A percentile compares a stretch with the other conserved stretches of the same genome.
phyloP scores from a whole-genome alignment of 2,329 filamentous ascomycete genomes.

The Diaporthe vaccinii region DNA sequence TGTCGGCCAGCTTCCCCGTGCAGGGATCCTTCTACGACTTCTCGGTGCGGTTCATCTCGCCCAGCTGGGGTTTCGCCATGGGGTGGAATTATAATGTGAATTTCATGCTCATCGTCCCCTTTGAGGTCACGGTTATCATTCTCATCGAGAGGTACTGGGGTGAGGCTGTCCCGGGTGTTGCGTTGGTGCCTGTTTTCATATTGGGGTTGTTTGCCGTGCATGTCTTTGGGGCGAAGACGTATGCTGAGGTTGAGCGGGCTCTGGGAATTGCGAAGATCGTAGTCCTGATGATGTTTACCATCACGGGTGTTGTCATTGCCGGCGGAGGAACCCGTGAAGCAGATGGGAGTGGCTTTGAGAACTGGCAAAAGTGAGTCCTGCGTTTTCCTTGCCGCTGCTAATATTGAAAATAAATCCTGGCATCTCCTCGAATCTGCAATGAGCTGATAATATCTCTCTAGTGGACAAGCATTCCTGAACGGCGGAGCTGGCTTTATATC shows the following conservation, averaged over 20 bases:
- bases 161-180: constrained; percentile 44
- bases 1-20: constrained; percentile 52
- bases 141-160: constrained; percentile 50
- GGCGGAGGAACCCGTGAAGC: constrained; percentile 55
- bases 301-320: constrained; percentile 67
- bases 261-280: constrained; percentile 66
- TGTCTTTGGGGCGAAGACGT: constrained; percentile 58
- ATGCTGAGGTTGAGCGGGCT: constrained; percentile 64
- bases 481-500: constrained; percentile 57
- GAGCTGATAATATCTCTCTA: not conserved
- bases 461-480: constrained; percentile 52
- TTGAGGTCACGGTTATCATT: constrained; percentile 54
- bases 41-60: constrained; percentile 53
- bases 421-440: not conserved
- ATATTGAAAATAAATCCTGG: not conserved
- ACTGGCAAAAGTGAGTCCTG: constrained; percentile 33
- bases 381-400: not conserved
- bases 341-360: constrained; percentile 31
- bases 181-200: constrained; percentile 54
- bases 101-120: constrained; percentile 53
- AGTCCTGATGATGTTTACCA: constrained; percentile 68
- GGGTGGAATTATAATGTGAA: constrained; percentile 56
- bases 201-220: constrained; percentile 58
- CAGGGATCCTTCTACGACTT: constrained; percentile 56
- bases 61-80: constrained; percentile 56